Base-by-base conservation (phyloP, 176 grass and related monocot species). In the Aegilops umbellulata region DNA sequence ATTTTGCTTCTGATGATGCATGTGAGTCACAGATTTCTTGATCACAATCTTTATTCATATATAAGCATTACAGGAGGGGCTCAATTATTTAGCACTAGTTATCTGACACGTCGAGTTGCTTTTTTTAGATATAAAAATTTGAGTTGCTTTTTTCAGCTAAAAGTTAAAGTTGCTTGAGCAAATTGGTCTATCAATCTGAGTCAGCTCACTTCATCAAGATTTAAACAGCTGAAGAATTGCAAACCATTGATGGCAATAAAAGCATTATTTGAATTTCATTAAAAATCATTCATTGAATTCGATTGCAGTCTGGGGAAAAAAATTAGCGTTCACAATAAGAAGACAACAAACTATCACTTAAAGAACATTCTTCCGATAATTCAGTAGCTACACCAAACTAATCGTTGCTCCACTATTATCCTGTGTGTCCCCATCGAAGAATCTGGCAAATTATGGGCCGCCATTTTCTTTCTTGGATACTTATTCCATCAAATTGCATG, bases 321-420 rank as follows among this genome's bases (percentile, higher is more conserved):
- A 46, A 46, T 41, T 41, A 44, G 36, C 11, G 3, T 71, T 71
- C 35, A 24, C 2, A 5, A 39, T 44, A 47, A 42, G 9, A 27
- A 23, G 39, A 74, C 39, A 25, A 47, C 39, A 17, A 31, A 3
- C 9, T 9, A 12, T 67, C 25, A 69, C 20, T 60, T 6, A 77
- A 26, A 26, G 20, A 70, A 47, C 15, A n/a, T 83, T 83, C 60
- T 87, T 24, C 44, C 70, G 10, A 78, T 22, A 47, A 78, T 34
- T n/a, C 12, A 25, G 49, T 71, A 86, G 66, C 6, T 80, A 24
- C 32, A n/a, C 2, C 23, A 84, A 76, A 30, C 10, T 29, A 23
- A 25, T 8, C 53, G 41, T 12, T 66, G 9, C 2, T 85, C 14
- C 35, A 16, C 44, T 53, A 26, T 60, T n/a, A 66, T 64, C 13